phyloP scores from a whole-genome alignment of 2,329 filamentous ascomycete genomes.

The Lachnellula arida region DNA sequence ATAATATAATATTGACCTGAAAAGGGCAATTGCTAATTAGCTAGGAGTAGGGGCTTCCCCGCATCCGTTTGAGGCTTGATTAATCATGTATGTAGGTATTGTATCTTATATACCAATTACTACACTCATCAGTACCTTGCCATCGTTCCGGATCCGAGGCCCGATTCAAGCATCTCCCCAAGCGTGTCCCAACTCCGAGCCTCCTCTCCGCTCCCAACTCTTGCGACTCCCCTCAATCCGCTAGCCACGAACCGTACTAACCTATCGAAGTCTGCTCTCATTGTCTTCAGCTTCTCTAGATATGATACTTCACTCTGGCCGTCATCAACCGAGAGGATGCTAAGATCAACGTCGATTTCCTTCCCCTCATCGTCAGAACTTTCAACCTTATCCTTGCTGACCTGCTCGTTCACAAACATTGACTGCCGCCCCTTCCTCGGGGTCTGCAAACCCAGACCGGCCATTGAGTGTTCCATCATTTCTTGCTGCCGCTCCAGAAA shows the following conservation, averaged over 20 bases:
- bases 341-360: slow-evolving; percentile 35
- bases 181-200: slow-evolving; percentile 69
- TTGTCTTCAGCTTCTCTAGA: slow-evolving; percentile 47
- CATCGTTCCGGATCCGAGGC: slow-evolving; percentile 20
- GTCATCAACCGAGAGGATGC: slow-evolving; percentile 31
- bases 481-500: slow-evolving; percentile 23
- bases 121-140: neutral
- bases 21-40: too few relatives aligned
- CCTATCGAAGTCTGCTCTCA: slow-evolving; percentile 59
- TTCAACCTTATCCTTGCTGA: slow-evolving; percentile 20
- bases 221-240: slow-evolving; percentile 68
- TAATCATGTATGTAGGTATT: too few relatives aligned
- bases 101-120: neutral
- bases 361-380: slow-evolving; percentile 35
- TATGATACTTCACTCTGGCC: slow-evolving; percentile 38
- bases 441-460: slow-evolving; percentile 28
- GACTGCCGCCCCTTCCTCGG: slow-evolving; percentile 23
- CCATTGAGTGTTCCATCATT: slow-evolving; percentile 29
- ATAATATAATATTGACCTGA: too few relatives aligned
- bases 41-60: too few relatives aligned
- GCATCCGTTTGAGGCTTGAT: too few relatives aligned
- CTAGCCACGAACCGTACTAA: slow-evolving; percentile 66
- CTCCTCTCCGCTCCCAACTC: slow-evolving; percentile 59
- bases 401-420: neutral
- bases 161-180: slow-evolving; percentile 70